Evolutionary conservation across 352 stramenopile genomes (phyloP).

Genomic region (Globisporangium recalcitrans): DNA sequence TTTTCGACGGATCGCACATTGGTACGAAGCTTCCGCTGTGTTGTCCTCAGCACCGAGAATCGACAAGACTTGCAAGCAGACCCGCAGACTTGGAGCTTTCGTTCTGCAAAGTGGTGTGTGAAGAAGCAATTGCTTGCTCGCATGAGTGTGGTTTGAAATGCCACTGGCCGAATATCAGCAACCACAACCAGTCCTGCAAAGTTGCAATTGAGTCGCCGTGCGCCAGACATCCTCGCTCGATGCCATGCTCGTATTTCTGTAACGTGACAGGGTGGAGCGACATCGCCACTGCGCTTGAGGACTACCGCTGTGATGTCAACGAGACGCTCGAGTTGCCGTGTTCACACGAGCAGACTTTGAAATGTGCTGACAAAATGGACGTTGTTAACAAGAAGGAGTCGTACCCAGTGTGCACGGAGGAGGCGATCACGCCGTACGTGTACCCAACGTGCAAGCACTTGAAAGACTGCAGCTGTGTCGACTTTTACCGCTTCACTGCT

Average conservation of each 20-base stretch:
- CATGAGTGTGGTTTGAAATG: constrained; percentile 67
- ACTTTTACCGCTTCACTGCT: constrained; percentile 51
- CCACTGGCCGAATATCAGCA: constrained; percentile 52
- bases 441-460: constrained; percentile 72
- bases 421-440: constrained; percentile 54
- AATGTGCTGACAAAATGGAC: constrained; percentile 39
- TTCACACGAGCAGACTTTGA: constrained; percentile 47
- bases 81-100: constrained; percentile 51
- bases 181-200: constrained; percentile 56
- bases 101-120: constrained; percentile 77
- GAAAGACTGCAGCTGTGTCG: constrained; percentile 51
- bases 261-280: constrained; percentile 10
- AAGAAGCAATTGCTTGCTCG: constrained; percentile 44
- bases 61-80: constrained; percentile 24
- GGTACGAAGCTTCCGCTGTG: constrained; percentile 67
- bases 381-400: constrained; percentile 25
- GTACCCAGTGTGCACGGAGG: constrained; percentile 56
- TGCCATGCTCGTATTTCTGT: constrained; percentile 55
- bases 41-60: constrained; percentile 62
- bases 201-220: constrained; percentile 67
- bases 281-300: constrained; percentile 37
- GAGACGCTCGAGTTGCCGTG: constrained; percentile 65
- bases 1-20: constrained; percentile 42
- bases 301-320: constrained; percentile 49
- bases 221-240: constrained; percentile 34